Evolutionary conservation across 2,329 filamentous ascomycete genomes (phyloP), one percentile per base, ranked within the genome.

Genomic region (Fusarium keratoplasticum): DNA sequence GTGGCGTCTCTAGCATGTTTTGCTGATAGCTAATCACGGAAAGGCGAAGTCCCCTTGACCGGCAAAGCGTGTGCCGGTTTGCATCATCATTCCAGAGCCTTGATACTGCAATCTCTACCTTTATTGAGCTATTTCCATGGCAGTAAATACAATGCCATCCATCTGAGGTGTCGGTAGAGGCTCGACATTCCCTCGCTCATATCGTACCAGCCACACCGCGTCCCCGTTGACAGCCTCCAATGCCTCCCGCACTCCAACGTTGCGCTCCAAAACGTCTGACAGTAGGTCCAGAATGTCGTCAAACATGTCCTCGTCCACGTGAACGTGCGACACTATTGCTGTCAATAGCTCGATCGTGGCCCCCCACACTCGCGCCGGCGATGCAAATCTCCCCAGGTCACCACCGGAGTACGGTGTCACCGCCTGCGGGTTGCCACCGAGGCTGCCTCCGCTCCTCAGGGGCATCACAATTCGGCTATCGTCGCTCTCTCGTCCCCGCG

Each of bases 201-300:
- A 88, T 77, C 89, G 82, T 44, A 86, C 85, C 73, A 96, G 82
- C 94, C 94, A 97, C 5, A 96, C 92, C 2, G 93, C 92, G 84
- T 96, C 94, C 1, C 87, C 85, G 80, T 96, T 95, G 62, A 92
- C 83, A 4, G 80, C 82, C 73, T 93, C 90, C 54, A 96, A 81
- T 13, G 89, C 90, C 36, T 83, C 82, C 57, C 86, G 87, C 13
- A 92, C 87, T 57, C 88, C 84, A 2, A 77, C 64, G 31, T 86
- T 83, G 36, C 79, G 82, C 59, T 85, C 81, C 52, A 91, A 73
- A 40, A 85, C 80, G 35, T 87, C 87, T 4, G 81, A 86, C 29
- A 96, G 81, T 61, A 95, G 82, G 8, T 88, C 87, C 50, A 96
- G 79, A 14, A 94, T 88, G 62, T 94, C 89, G 73, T 95, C 94